Percentiles rank a stretch among this genome's conserved stretches.
phyloP scores from a whole-genome alignment of 192 early-diverging fungal genomes.

The Chytriomyces sp. region DNA sequence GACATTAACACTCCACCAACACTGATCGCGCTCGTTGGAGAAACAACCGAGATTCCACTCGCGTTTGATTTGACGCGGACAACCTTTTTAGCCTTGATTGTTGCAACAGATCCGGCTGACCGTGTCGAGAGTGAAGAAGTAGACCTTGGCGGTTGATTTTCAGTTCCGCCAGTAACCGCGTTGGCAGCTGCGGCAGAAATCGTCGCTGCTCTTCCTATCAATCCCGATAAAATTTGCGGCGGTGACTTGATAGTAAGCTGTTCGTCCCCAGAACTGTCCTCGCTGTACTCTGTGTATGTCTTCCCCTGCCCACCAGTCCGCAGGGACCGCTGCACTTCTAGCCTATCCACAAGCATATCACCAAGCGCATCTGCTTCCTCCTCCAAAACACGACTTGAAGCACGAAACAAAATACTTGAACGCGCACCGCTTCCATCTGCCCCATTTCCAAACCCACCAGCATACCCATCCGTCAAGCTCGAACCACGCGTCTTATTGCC shows the following conservation, averaged over 20 bases:
- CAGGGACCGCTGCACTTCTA: background rate
- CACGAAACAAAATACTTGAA: background rate
- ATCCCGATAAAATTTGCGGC: too few species aligned
- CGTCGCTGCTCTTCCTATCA: background rate
- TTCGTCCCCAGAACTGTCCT: too few species aligned
- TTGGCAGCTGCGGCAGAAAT: background rate
- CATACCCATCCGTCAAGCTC: background rate
- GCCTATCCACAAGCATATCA: slow-evolving; percentile 12
- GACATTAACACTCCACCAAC: too few species aligned
- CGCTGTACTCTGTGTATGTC: too few species aligned
- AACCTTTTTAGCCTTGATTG: slow-evolving; percentile 21
- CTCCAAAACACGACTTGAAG: background rate
- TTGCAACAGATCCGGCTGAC: background rate
- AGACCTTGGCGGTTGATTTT: slow-evolving; percentile 6
- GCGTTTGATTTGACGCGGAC: slow-evolving; percentile 33
- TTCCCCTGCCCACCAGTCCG: background rate
- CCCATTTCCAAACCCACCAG: background rate
- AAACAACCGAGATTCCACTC: background rate
- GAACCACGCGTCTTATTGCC: background rate
- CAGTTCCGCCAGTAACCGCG: background rate
- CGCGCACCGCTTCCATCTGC: too few species aligned
- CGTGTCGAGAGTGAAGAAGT: slow-evolving; percentile 29
- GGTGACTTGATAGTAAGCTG: too few species aligned
- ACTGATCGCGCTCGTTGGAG: background rate
- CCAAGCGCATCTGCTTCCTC: slow-evolving; percentile 14